Evolutionary conservation across 2,329 filamentous ascomycete species (phyloP), one percentile per base, ranked within the genome.

Genomic region (Rachicladosporium sp.): DNA sequence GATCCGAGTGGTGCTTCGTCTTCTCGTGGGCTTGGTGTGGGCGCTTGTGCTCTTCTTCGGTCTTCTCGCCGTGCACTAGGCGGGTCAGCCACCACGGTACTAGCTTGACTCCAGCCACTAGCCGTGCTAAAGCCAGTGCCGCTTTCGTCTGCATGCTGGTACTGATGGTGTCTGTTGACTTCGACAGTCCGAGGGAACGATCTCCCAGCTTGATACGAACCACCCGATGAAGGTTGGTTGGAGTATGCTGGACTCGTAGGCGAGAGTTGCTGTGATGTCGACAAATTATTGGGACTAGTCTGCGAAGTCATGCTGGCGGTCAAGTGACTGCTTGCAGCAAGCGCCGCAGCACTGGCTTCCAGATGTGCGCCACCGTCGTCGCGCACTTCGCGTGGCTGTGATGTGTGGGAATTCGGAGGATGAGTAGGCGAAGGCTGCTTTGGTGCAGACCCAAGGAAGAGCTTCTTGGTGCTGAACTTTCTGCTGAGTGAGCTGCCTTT

Each of bases 381-480:
- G 21, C 54, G 45, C 5, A 58, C 52, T 45, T 56, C 53, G 38
- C 54, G 42, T 19, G 50, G 45, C 34, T 54, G 50, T 6, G 51
- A 49, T n/a, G 49, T 52, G 34, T 50, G 50, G 11, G 48, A 41
- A 36, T 45, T 44, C 7, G 52, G 54, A 58, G 66, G 49, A 63
- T 67, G 42, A 15, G 67, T 70, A 31, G 68, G 68, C 44, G 66
- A 70, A n/a, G 62, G 63, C 45, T 69, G 68, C 50, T 69, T 70
- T 35, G 64, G 63, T 30, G 65, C 59, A 15, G 59, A 61, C 37
- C 64, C 62, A 41, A 70, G 59, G 58, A 69, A 69, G 41, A 70
- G 60, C 50, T 68, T 68, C 57, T 70, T 70, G 33, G 66, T 70
- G 47, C 66, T 69, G 54, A 69, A 70, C 51, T 70, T 70, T 46